Evolutionary conservation across 352 stramenopile species (phyloP).

Genomic region (Phytopythium kandeliae): DNA sequence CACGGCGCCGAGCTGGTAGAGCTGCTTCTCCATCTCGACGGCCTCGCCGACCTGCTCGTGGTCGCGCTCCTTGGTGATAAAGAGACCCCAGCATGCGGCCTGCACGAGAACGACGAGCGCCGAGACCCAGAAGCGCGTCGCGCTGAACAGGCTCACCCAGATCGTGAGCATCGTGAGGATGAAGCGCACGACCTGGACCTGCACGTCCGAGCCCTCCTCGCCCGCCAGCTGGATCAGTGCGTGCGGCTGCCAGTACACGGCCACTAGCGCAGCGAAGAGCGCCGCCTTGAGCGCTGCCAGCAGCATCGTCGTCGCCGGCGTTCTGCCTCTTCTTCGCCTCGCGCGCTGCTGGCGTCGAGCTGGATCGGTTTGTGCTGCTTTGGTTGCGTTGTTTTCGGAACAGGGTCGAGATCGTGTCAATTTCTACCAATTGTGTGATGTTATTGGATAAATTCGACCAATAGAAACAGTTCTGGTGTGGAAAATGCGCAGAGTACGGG

Average conservation of each 20-base stretch:
- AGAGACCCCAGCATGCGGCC: conserved; percentile 41
- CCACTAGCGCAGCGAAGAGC: conserved; percentile 31
- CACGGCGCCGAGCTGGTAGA: conserved; percentile 32
- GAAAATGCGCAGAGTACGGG: background rate
- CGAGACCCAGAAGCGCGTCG: conserved; percentile 39
- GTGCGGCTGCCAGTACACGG: conserved; percentile 45
- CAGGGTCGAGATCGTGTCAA: too few species aligned
- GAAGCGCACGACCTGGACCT: conserved; percentile 45
- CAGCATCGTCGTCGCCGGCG: conserved; percentile 9
- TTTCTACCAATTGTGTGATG: background rate
- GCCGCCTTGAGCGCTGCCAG: conserved; percentile 31
- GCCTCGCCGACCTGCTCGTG: conserved; percentile 20
- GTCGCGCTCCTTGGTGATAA: conserved; percentile 30
- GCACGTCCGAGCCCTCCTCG: conserved; percentile 26
- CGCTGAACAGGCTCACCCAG: conserved; percentile 25
- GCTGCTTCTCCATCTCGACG: conserved; percentile 34
- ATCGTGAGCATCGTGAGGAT: conserved; percentile 56
- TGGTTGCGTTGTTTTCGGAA: too few species aligned
- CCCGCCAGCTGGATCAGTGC: conserved; percentile 30
- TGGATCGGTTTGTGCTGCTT: too few species aligned
- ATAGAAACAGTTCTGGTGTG: background rate
- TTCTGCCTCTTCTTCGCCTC: too few species aligned
- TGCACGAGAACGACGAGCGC: conserved; percentile 46
- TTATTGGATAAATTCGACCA: background rate
- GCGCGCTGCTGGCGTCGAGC: too few species aligned